phyloP scores from a whole-genome alignment of 495 filamentous ascomycete species.

The Aspergillus cavernicola region DNA sequence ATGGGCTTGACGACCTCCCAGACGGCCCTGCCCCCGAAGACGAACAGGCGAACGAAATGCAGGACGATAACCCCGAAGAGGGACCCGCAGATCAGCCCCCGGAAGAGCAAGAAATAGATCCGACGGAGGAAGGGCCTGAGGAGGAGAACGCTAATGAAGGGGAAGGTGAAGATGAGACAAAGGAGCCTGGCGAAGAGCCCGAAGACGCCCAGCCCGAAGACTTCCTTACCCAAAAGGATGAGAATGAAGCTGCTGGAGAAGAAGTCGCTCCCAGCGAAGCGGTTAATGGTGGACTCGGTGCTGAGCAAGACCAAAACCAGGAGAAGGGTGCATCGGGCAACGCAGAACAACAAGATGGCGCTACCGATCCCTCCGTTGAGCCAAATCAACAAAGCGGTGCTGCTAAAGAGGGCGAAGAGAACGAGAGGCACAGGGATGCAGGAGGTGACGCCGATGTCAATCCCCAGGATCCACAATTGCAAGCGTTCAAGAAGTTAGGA shows the following conservation, averaged over 20 bases:
- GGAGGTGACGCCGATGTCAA: conserved; percentile 38
- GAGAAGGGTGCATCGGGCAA: conserved; percentile 69
- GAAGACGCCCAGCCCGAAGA: conserved; percentile 43
- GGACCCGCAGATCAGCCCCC: conserved; percentile 17
- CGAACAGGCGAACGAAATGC: conserved; percentile 22
- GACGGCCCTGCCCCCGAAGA: conserved; percentile 53
- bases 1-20: conserved; percentile 65
- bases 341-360: conserved; percentile 48
- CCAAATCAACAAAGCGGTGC: conserved; percentile 39
- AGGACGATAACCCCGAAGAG: conserved; percentile 37
- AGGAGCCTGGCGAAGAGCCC: conserved; percentile 49
- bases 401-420: conserved; percentile 45
- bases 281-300: conserved; percentile 39
- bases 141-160: conserved; percentile 29
- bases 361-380: conserved; percentile 42
- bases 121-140: conserved; percentile 38
- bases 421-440: conserved; percentile 38
- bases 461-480: conserved; percentile 52
- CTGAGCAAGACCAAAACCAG: conserved; percentile 50
- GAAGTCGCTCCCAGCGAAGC: conserved; percentile 49
- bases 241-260: conserved; percentile 43
- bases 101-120: conserved; percentile 37
- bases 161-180: conserved; percentile 44
- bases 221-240: conserved; percentile 38
- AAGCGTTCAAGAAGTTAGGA: conserved; percentile 86